phyloP scores from a whole-genome alignment of 768 basidiomycete species.

The Phaeotremella skinneri region DNA sequence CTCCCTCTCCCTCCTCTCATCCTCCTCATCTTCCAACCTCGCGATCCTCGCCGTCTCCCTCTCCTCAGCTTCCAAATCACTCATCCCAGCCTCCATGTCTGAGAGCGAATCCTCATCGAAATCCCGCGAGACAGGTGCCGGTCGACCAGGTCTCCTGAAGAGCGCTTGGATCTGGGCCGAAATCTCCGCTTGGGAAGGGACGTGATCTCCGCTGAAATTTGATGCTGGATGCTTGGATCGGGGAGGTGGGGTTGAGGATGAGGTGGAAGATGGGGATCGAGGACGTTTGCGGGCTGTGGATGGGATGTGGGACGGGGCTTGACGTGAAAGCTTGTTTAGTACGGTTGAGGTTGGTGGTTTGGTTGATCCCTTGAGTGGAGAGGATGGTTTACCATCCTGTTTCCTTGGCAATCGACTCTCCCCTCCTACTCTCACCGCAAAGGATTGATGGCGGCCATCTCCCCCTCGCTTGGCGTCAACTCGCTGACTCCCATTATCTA shows the following conservation, averaged over 20 bases:
- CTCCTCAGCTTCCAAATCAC: slow-evolving; percentile 44
- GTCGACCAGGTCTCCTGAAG: slow-evolving; percentile 34
- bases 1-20: slow-evolving; percentile 34
- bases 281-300: slow-evolving; percentile 19
- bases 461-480: background rate
- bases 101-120: slow-evolving; percentile 20
- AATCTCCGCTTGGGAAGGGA: slow-evolving; percentile 17
- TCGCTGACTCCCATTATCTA: too few relatives aligned
- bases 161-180: slow-evolving; percentile 35
- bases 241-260: background rate
- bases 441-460: too few relatives aligned
- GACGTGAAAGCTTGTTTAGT: too few relatives aligned
- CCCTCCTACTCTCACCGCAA: too few relatives aligned
- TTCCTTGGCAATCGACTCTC: too few relatives aligned
- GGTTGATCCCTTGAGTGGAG: background rate
- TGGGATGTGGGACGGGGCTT: too few relatives aligned
- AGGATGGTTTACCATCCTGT: too few relatives aligned
- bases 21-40: slow-evolving; percentile 38
- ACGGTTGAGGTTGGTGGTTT: slow-evolving; percentile 15
- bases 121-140: slow-evolving; percentile 9
- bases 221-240: slow-evolving; percentile 1
- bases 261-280: slow-evolving; percentile 1
- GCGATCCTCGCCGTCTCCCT: slow-evolving; percentile 36
- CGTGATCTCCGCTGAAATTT: slow-evolving; percentile 9
- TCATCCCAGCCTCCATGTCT: slow-evolving; percentile 46